phyloP scores from a whole-genome alignment of 2,329 filamentous ascomycete genomes.

The Curvularia verruculosa region DNA sequence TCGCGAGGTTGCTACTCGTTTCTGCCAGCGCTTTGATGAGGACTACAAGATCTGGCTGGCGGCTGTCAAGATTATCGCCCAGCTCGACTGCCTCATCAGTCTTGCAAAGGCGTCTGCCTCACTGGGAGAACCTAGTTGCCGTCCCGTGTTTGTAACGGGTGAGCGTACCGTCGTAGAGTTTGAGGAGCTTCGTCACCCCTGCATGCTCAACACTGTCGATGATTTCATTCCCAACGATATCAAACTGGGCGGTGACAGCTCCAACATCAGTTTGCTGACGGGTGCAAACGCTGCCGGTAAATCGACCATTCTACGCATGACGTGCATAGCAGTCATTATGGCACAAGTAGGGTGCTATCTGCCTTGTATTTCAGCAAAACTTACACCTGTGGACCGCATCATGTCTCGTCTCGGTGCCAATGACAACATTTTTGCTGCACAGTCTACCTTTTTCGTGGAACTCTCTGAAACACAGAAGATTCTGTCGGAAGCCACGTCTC shows the following conservation, averaged over 20 bases:
- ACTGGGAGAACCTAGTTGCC: conserved; percentile 84
- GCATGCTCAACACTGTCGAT: conserved; percentile 84
- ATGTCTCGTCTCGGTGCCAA: conserved; percentile 98
- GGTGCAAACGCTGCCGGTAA: conserved; percentile 98
- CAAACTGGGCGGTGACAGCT: conserved; percentile 76
- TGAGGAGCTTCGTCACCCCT: conserved; percentile 89
- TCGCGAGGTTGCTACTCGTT: conserved; percentile 80
- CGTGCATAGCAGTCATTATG: conserved; percentile 95
- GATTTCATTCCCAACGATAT: conserved; percentile 98
- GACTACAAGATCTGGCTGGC: conserved; percentile 85
- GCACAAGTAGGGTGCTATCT: conserved; percentile 95
- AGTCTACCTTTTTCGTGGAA: conserved; percentile 98
- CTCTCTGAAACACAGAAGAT: conserved; percentile 98
- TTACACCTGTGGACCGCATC: conserved; percentile 94
- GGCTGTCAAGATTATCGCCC: conserved; percentile 86
- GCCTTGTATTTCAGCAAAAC: conserved; percentile 77
- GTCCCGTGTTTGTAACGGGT: conserved; percentile 84
- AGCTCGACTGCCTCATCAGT: conserved; percentile 94
- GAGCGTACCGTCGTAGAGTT: conserved; percentile 91
- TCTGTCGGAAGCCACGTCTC: conserved; percentile 87
- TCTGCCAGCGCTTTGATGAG: conserved; percentile 87
- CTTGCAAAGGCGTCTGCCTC: conserved; percentile 85
- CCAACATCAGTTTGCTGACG: conserved; percentile 90
- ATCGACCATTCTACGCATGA: conserved; percentile 95
- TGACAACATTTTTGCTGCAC: conserved; percentile 97